Conservation (phyloP, 768 basidiomycete species). For the Amanita polypyramis region DNA sequence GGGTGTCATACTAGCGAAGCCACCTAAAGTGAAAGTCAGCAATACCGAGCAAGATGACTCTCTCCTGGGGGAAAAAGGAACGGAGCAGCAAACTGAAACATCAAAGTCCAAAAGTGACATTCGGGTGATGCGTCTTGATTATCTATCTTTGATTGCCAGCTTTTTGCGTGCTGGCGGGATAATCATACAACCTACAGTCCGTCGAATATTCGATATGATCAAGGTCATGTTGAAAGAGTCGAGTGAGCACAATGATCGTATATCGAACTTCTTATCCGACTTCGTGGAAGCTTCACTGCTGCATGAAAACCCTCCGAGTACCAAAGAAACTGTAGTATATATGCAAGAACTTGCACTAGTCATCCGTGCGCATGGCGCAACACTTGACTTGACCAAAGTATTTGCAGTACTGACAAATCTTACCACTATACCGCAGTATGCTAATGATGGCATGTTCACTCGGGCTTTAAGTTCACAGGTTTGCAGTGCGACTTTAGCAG, state of each 20-base stretch:
- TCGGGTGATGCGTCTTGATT: slow-evolving; percentile 53
- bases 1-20: slow-evolving; percentile 40
- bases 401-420: slow-evolving; percentile 42
- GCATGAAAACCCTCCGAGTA: slow-evolving; percentile 28
- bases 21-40: slow-evolving; percentile 32
- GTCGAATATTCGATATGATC: slow-evolving; percentile 43
- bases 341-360: slow-evolving; percentile 48
- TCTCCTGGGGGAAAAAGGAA: slow-evolving; percentile 15
- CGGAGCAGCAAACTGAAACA: slow-evolving; percentile 29
- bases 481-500: slow-evolving; percentile 33
- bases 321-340: slow-evolving; percentile 41
- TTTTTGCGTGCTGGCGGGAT: slow-evolving; percentile 44
- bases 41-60: slow-evolving; percentile 19
- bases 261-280: slow-evolving; percentile 44
- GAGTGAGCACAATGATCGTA: slow-evolving; percentile 22
- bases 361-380: slow-evolving; percentile 35
- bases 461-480: slow-evolving; percentile 34
- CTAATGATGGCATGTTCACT: slow-evolving; percentile 42
- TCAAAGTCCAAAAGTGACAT: slow-evolving; percentile 43
- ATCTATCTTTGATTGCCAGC: slow-evolving; percentile 40
- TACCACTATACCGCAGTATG: slow-evolving; percentile 31
- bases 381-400: slow-evolving; percentile 48
- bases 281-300: slow-evolving; percentile 40
- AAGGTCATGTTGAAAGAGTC: slow-evolving; percentile 47
- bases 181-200: slow-evolving; percentile 26